A percentile compares a stretch with the other conserved stretches of the same genome.
Conservation (phyloP, 345 rosid species). For the Nephelium lappaceum region DNA sequence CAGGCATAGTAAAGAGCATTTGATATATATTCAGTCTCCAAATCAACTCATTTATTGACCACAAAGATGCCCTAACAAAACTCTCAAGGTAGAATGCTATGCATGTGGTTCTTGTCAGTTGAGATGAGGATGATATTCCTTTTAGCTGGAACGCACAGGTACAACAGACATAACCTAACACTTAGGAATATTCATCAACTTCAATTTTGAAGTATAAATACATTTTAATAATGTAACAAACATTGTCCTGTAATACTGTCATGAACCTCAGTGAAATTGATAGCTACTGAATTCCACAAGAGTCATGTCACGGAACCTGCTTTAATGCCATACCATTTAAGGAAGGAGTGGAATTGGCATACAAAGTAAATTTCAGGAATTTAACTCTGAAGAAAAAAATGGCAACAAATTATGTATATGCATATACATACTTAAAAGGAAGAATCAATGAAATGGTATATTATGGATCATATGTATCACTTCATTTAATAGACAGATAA, state of each 20-base stretch:
- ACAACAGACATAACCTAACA: slow-evolving; percentile 9
- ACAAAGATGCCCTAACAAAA: slow-evolving; percentile 12
- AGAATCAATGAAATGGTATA: not conserved
- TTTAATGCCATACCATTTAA: not conserved
- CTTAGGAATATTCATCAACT: slow-evolving; percentile 11
- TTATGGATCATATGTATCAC: not conserved
- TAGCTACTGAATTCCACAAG: not conserved
- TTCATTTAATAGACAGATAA: not conserved
- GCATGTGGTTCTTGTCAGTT: slow-evolving; percentile 21
- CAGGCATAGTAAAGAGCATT: slow-evolving; percentile 12
- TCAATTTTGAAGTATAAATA: slow-evolving; percentile 15
- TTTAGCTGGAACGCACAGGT: slow-evolving; percentile 17
- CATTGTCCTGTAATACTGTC: not conserved
- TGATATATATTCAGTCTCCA: slow-evolving; percentile 1
- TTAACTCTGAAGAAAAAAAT: not conserved
- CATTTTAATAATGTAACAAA: not conserved
- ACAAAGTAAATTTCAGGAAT: not conserved
- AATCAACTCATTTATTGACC: slow-evolving; percentile 15
- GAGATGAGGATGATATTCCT: slow-evolving; percentile 6
- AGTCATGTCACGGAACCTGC: not conserved
- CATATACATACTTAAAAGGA: not conserved
- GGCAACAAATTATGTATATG: not conserved
- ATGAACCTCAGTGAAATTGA: not conserved
- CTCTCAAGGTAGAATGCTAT: slow-evolving; percentile 9
- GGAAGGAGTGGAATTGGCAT: not conserved